Evolutionary conservation across 768 basidiomycete genomes (phyloP), one percentile per base, ranked within the genome.

Genomic region (Kwoniella sp.): DNA sequence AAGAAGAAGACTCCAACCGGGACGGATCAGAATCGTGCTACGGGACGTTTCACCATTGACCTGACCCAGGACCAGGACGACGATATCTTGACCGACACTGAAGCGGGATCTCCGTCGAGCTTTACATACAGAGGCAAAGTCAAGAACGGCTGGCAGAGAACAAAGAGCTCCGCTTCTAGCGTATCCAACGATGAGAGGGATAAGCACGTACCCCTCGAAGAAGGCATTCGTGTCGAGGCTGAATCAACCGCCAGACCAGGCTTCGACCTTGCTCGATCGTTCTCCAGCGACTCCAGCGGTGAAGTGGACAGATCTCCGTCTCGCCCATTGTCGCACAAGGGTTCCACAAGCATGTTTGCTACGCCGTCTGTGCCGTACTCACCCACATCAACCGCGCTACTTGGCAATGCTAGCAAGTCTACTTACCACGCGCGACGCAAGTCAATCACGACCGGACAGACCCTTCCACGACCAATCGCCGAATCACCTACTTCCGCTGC

Each of bases 251-350:
- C n/a, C n/a, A n/a, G n/a, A n/a, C n/a, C n/a, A n/a, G n/a, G n/a
- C 10, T 23, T 49, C 20, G 53, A 55, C 28, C 40, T 58, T 12
- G 28, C 50, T 10, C 20, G 46, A 15, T 58, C 57, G 1, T 34
- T 58, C 3, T 57, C 56, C 8, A 58, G 60, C 39, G 60, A 62
- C n/a, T 62, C 60, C 0, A 58, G 60, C 28, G 51, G 51, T 33
- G 60, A 62, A 8, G 38, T 56, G 22, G 45, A 57, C 22, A 22
- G 19, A 10, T 62, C 60, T 3, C 60, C 60, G 10, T 62, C 56
- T 12, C 33, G 58, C 23, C 53, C 53, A 4, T 32, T 56, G 7
- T 60, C 58, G 0, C 26, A n/a, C 19, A 43, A 45, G 23, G 34
- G 26, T 4, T 53, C 51, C 15, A 40, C 43, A 5, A 53, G 43